Evolutionary conservation across 257 asterid genomes (phyloP).

Genomic region (Capsicum baccatum): DNA sequence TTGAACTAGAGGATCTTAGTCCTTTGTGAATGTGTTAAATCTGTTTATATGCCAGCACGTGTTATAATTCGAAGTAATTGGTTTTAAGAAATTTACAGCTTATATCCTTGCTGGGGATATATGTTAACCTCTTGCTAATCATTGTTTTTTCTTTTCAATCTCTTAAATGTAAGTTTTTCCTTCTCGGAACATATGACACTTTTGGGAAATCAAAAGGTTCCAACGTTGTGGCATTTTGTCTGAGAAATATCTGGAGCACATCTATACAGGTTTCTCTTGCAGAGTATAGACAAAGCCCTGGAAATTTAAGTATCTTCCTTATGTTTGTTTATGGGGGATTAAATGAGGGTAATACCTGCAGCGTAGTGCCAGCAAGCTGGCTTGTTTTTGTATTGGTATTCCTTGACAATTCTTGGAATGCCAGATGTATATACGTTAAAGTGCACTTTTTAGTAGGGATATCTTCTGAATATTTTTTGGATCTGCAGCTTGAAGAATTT

Average conservation of each 20-base stretch:
- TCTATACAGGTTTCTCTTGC: neutral
- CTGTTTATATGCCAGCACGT: neutral
- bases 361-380: conserved; percentile 16
- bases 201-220: conserved; percentile 8
- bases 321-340: neutral
- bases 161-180: neutral
- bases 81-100: neutral
- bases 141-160: neutral
- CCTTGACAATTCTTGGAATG: conserved; percentile 6
- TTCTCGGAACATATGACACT: neutral
- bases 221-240: conserved; percentile 17
- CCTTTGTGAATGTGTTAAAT: neutral
- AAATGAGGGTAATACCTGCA: conserved; percentile 17
- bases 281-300: neutral
- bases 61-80: neutral
- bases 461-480: neutral
- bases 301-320: neutral
- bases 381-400: neutral
- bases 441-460: neutral
- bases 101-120: conserved; percentile 2
- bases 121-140: conserved; percentile 1
- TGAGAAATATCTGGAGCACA: neutral
- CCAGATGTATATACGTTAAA: conserved; percentile 4
- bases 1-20: conserved; percentile 10
- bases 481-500: conserved; percentile 5